Base-by-base conservation (phyloP, 345 rosid genomes). In the Citrus maxima region DNA sequence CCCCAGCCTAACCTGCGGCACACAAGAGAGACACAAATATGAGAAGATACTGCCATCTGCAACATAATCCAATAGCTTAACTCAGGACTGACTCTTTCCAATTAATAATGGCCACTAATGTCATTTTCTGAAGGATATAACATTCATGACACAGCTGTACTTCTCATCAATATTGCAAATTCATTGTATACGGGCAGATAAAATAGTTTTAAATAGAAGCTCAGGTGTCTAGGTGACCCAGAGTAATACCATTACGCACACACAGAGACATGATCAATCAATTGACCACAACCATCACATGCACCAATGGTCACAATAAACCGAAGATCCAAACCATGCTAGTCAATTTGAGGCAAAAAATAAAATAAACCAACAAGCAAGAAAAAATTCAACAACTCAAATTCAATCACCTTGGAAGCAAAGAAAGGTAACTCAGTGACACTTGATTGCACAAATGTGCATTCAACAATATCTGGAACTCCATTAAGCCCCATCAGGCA, bases 401-500 rank as follows among this genome's bases (percentile, higher is more conserved):
- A 35, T 62, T 38, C 46, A 80, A 85, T 87, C 71, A 92, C 98
- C 95, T 90, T 91, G 21, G 97, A 94, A 56, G 97, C 97, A 80
- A 94, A 92, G 92, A 92, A 94, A 40, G 98, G 98, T 73, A 92
- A 85, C 37, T 94, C 95, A 6, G 94, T 87, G 80, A 89, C 70
- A 63, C 46, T 86, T 58, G 97, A 94, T 74, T 90, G 94, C 70
- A 92, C 94, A 78, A 85, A 94, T 22, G 97, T 82, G 80, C 97
- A 94, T 81, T 92, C 94, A 18, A 94, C 82, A 8, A 94, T 88
- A 80, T 86, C 94, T 7, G 91, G 97, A 79, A 87, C 91, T 5
- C 98, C 97, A 51, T 91, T 92, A 58, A 92, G 97, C 34, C 97
- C 98, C 84, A 89, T 92, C 85, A 94, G 82, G 90, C 97, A 94